Base-by-base conservation (phyloP, 2,329 filamentous ascomycete genomes). In the Coniochaeta sp. region DNA sequence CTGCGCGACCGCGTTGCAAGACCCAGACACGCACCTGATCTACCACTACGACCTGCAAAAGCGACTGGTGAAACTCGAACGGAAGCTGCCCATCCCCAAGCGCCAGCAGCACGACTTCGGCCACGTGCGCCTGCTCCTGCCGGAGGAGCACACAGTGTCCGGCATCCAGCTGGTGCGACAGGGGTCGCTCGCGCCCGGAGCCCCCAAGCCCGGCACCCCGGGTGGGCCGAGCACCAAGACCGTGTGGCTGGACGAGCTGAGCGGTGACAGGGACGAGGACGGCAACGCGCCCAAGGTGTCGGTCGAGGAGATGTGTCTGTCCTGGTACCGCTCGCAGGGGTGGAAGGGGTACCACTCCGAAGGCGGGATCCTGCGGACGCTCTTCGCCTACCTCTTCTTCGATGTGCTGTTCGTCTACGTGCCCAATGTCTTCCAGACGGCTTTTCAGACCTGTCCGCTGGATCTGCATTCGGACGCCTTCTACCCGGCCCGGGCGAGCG, bases 261-360 rank as follows among this genome's bases (percentile, higher is more conserved):
- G 81, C 4, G 88, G 78, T 9, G 47, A 52, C 9, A 26, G 14
- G 5, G 47, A 52, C 47, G 47, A 52, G 81, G 82, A 66, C 32
- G 67, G 64, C 40, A 47, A 62, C 17, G 56, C 57, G 36, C 85
- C 82, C 22, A 89, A 95, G 72, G 96, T 93, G 72, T 88, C 86
- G 58, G 95, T 99, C 14, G 95, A 99, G 75, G 89, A 85, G 60
- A 96, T 99, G 92, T 97, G 93, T 71, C 80, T 99, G 40, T 92
- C 87, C 52, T 85, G 89, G 77, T 98, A 98, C 73, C 87, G 90
- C 34, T 79, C 82, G 10, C 80, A 89, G 58, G 93, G 93, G 2
- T 98, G 91, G 88, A 96, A 96, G 72, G 95, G 95, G 12, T 97
- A 93, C 69, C 95, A 99, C 73, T 86, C 89, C 19, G 95, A 99